A percentile compares a stretch with the other conserved stretches of the same genome.
These are phyloP conservation scores for Colletotrichum eleusines DNA, from an alignment of 2,329 filamentous ascomycete species.

Conservation along the genomic window DNA sequence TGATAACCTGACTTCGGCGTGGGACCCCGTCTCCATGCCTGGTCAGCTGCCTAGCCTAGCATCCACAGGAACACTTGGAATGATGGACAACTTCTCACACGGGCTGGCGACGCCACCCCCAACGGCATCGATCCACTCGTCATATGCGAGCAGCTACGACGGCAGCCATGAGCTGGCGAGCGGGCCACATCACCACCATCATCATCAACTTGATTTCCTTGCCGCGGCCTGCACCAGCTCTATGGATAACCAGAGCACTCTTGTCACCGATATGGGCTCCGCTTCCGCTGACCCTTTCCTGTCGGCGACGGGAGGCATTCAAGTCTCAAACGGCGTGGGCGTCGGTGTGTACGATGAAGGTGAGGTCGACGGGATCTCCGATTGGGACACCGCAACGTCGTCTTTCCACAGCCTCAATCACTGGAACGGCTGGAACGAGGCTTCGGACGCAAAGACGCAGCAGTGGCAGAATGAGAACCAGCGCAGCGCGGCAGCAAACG, in stretches of 20 bases:
- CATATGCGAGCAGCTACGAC: conserved; percentile 62
- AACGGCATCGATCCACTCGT: conserved; percentile 62
- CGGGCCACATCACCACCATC: conserved; percentile 41
- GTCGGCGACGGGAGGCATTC: conserved; percentile 42
- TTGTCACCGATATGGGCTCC: conserved; percentile 39
- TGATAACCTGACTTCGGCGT: conserved; percentile 66
- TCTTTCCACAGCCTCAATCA: conserved; percentile 40
- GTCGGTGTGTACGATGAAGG: conserved; percentile 42
- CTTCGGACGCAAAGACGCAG: conserved; percentile 37
- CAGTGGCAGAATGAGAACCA: conserved; percentile 42
- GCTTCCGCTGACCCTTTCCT: conserved; percentile 40
- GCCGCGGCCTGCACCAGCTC: conserved; percentile 38
- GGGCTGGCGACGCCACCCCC: conserved; percentile 70
- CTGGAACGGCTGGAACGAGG: conserved; percentile 41
- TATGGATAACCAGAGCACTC: conserved; percentile 41
- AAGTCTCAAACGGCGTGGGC: conserved; percentile 35
- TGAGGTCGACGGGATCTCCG: conserved; percentile 34
- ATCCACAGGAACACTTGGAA: conserved; percentile 51
- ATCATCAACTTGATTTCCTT: conserved; percentile 42
- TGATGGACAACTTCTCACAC: conserved; percentile 64
- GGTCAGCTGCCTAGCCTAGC: conserved; percentile 51
- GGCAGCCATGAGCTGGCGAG: conserved; percentile 42
- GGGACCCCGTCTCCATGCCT: conserved; percentile 55
- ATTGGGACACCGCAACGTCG: conserved; percentile 38
- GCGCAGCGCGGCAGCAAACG: conserved; percentile 44